These are phyloP conservation scores for Bryoerythrophyllum caledonicum DNA, from an alignment of 225 moss, liverwort and hornwort species.

Conservation along the genomic window DNA sequence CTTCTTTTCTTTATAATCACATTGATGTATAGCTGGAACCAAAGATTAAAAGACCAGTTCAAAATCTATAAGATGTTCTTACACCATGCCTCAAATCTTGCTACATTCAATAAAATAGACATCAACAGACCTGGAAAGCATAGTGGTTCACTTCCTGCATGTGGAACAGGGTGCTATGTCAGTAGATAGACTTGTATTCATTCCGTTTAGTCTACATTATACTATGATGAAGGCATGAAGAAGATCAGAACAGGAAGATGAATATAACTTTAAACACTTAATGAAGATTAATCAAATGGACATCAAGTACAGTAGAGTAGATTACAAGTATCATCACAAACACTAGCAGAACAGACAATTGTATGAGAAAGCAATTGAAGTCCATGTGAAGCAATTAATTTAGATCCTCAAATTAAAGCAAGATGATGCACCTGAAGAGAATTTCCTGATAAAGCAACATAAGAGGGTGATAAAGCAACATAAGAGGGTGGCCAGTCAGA, in stretches of 20 bases:
- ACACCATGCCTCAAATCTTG: background rate
- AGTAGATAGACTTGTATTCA: slow-evolving; percentile 7
- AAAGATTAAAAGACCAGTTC: background rate
- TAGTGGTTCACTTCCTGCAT: slow-evolving; percentile 57
- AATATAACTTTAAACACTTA: background rate
- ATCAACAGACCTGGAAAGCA: slow-evolving; percentile 48
- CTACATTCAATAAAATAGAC: background rate
- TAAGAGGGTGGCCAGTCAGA: no score
- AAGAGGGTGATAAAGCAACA: no score
- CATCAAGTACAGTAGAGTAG: background rate
- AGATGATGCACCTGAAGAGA: slow-evolving; percentile 41
- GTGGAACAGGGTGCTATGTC: slow-evolving; percentile 15
- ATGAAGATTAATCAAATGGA: background rate
- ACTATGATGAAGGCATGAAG: background rate
- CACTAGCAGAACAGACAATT: slow-evolving; percentile 12
- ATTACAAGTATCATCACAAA: slow-evolving; percentile 7
- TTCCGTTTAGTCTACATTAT: slow-evolving; percentile 10
- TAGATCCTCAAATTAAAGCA: background rate
- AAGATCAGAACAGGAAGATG: background rate
- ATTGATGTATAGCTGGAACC: background rate
- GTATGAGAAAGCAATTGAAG: slow-evolving; percentile 3
- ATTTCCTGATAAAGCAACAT: slow-evolving; percentile 23
- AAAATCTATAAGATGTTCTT: background rate
- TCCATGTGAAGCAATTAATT: background rate
- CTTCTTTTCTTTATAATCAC: background rate